Evolutionary conservation across 1,284 basidiomycete genomes (phyloP).

Genomic region (Ceratobasidium sp.): DNA sequence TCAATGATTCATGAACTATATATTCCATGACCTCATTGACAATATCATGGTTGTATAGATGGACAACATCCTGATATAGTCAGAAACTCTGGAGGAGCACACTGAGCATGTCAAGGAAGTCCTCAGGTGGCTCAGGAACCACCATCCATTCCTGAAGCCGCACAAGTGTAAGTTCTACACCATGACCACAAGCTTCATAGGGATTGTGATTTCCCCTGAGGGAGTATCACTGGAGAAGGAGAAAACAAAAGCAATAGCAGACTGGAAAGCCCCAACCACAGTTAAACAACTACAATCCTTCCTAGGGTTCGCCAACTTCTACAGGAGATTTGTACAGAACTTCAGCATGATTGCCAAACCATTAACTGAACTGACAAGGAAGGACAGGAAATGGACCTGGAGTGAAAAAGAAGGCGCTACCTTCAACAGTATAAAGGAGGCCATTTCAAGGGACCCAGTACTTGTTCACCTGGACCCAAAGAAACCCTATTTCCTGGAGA

Average conservation of each 20-base stretch:
- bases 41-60: no score
- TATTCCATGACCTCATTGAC: no score
- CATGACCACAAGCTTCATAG: background rate
- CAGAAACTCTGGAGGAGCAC: no score
- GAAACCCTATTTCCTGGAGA: constrained; percentile 13
- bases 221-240: constrained; percentile 51
- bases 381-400: constrained; percentile 50
- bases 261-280: constrained; percentile 54
- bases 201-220: background rate
- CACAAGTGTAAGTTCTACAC: background rate
- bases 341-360: constrained; percentile 54
- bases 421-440: constrained; percentile 53
- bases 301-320: constrained; percentile 56
- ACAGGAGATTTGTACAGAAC: constrained; percentile 10
- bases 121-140: no score
- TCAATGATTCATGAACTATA: no score
- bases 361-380: constrained; percentile 52
- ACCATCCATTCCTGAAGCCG: no score
- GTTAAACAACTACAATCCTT: constrained; percentile 54
- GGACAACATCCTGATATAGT: no score
- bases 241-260: constrained; percentile 54
- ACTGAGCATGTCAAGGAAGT: no score
- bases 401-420: constrained; percentile 47
- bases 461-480: constrained; percentile 5
- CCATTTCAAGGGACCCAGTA: constrained; percentile 38